These are phyloP conservation scores for Aspergillus transmontanensis DNA, from an alignment of 2,329 filamentous ascomycete species.

Conservation along the genomic window DNA sequence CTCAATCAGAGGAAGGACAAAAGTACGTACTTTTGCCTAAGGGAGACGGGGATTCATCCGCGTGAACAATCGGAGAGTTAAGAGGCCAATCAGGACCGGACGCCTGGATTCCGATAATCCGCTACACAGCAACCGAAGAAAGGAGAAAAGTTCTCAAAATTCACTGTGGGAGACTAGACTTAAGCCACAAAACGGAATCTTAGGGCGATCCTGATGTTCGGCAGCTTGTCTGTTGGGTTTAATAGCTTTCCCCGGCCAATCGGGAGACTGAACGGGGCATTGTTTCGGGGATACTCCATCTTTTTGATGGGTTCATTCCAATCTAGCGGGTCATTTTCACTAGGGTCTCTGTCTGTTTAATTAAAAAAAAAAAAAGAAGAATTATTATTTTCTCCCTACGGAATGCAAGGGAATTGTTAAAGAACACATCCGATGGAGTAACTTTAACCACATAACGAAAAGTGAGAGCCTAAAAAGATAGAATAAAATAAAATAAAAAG, in stretches of 20 bases:
- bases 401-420: conserved; percentile 1
- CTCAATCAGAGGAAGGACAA: not conserved
- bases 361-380: not conserved
- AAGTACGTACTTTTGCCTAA: conserved; percentile 1
- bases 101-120: not conserved
- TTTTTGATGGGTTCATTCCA: conserved; percentile 6
- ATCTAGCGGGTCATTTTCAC: not conserved
- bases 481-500: not conserved
- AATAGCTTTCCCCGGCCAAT: conserved; percentile 1
- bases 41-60: not conserved
- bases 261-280: not conserved
- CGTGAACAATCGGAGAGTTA: conserved; percentile 1
- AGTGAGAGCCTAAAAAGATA: not conserved
- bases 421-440: not conserved
- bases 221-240: not conserved
- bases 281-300: not conserved
- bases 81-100: not conserved
- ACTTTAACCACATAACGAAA: not conserved
- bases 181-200: not conserved
- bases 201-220: not conserved
- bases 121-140: conserved; percentile 4
- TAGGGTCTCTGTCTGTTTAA: not conserved
- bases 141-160: not conserved
- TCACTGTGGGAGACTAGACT: not conserved
- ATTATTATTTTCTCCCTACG: not conserved